These are phyloP conservation scores for Thalia dealbata DNA, from an alignment of 176 grass and related monocot genomes.

Conservation along the genomic window DNA sequence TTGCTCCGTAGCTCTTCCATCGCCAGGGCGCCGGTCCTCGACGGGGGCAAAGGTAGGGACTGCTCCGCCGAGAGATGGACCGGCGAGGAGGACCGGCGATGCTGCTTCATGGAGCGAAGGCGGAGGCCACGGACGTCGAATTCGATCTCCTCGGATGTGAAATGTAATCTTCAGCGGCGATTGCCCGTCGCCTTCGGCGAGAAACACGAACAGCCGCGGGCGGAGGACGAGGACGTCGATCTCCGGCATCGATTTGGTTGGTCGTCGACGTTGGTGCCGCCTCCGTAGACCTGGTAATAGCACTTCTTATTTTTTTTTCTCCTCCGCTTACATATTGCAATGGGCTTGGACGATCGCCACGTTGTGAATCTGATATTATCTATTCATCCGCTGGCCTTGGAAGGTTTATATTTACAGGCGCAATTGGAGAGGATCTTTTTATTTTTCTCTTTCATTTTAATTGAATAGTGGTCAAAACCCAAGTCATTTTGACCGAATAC, in stretches of 20 bases:
- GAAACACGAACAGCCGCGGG: not conserved
- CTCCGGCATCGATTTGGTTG: not conserved
- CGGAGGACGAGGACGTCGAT: not conserved
- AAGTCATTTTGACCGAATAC: no score
- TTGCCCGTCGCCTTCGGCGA: not conserved
- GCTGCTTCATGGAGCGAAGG: not conserved
- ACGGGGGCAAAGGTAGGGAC: not conserved
- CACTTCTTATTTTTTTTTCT: not conserved
- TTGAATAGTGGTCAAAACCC: no score
- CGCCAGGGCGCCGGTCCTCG: not conserved
- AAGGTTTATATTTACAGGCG: no score
- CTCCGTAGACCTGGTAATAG: not conserved
- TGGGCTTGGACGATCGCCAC: not conserved
- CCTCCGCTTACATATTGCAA: not conserved
- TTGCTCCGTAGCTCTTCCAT: conserved; percentile 30
- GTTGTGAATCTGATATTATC: not conserved
- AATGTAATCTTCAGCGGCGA: not conserved
- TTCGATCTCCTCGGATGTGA: not conserved
- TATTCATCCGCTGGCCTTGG: no score
- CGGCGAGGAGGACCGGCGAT: conserved; percentile 1
- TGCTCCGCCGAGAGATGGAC: not conserved
- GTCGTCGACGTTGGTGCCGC: not conserved
- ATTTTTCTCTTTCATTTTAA: no score
- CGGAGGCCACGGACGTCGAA: not conserved
- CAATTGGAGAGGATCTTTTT: no score